Evolutionary conservation across 352 stramenopile species (phyloP), one percentile per base, ranked within the genome.

Genomic region (Phytophthora pseudosyringae): DNA sequence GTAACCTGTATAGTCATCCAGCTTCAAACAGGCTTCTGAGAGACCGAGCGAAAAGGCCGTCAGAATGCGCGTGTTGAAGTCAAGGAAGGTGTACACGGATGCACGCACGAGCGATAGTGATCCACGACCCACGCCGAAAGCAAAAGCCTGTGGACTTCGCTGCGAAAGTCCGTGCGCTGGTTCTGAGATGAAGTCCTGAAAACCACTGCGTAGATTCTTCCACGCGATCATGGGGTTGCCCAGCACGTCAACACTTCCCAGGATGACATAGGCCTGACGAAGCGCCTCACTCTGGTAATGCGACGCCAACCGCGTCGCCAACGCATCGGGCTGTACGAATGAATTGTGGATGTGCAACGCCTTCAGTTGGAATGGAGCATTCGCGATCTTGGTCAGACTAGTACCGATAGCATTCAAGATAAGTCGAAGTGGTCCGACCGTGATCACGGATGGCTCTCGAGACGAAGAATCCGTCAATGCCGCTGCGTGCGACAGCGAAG

Each of bases 251-350:
- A 96, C 89, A 69, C 86, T 94, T 31, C 89, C 89, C 1, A 96
- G 64, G 38, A 96, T 93, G 31, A 96, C 86, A 43, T 96, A 96
- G 4, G 89, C 89, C 54, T 96, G 89, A 8, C 89, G 82, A 29
- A 95, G 66, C n/a, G 86, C 87, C 67, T 96, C 87, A 48, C 88
- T 93, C 51, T 95, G 89, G 48, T 96, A 96, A 58, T 96, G 89
- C 16, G 87, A 88, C n/a, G 67, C 80, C 18, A 95, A 51, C 13
- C 83, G 71, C 21, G 83, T 83, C 16, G 73, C 81, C 44, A 95
- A 69, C 4, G 80, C 85, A 61, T 95, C 84, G 3, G 83, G 80
- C 33, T 95, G 86, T 54, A 95, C 78, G 71, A 95, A 95, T n/a
- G 86, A 91, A 66, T 93, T 88, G 43, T 79, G 81, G 52, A 95